phyloP scores from a whole-genome alignment of 352 stramenopile genomes.

The Thraustochytrium sp. region DNA sequence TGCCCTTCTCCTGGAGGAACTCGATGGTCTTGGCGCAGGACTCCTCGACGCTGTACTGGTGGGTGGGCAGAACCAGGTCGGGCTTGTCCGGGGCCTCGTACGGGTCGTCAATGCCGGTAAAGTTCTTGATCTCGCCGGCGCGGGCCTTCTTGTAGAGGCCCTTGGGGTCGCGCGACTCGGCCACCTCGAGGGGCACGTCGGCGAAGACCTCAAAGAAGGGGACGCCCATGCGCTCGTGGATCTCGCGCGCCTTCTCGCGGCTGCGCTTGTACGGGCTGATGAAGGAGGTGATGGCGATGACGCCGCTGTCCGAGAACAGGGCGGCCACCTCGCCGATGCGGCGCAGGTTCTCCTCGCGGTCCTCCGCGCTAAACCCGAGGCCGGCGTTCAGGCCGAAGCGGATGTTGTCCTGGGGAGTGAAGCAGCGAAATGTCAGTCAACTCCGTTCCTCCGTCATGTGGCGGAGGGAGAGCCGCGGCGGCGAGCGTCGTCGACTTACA shows the following conservation, averaged over 20 bases:
- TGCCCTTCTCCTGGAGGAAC: slow-evolving; percentile 34
- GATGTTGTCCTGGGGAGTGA: slow-evolving; percentile 84
- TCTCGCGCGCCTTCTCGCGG: slow-evolving; percentile 84
- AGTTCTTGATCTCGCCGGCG: slow-evolving; percentile 94
- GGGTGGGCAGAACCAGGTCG: slow-evolving; percentile 90
- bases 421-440: too few relatives aligned
- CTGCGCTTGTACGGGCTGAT: slow-evolving; percentile 90
- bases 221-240: slow-evolving; percentile 74
- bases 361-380: slow-evolving; percentile 85
- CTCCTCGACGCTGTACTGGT: slow-evolving; percentile 86
- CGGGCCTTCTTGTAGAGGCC: slow-evolving; percentile 85
- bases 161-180: slow-evolving; percentile 94
- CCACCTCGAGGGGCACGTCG: slow-evolving; percentile 90
- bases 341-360: slow-evolving; percentile 92
- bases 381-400: slow-evolving; percentile 94
- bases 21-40: slow-evolving; percentile 50
- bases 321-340: slow-evolving; percentile 91
- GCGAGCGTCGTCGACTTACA: too few relatives aligned
- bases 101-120: slow-evolving; percentile 95
- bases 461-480: too few relatives aligned
- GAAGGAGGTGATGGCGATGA: slow-evolving; percentile 94
- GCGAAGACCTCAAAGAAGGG: slow-evolving; percentile 98
- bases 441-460: too few relatives aligned
- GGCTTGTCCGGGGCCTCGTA: slow-evolving; percentile 88
- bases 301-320: slow-evolving; percentile 88